Conservation (phyloP, 805 yeast species). For the Monosporozyma aquatica region DNA sequence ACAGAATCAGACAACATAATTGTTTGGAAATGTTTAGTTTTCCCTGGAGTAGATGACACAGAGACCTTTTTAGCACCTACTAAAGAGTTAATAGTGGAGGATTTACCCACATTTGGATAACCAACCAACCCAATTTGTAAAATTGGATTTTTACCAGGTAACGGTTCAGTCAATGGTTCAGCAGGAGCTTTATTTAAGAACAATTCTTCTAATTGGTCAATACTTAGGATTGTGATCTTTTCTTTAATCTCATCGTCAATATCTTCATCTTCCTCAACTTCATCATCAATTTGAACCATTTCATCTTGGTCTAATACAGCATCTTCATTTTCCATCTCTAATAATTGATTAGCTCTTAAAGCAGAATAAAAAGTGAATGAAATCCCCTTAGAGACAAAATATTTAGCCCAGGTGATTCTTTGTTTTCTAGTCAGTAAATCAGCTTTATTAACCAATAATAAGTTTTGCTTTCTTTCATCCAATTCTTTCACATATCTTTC, state of each 20-base stretch:
- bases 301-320: conserved; percentile 25
- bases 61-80: conserved; percentile 97
- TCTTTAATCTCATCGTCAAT: conserved; percentile 33
- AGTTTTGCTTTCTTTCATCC: conserved; percentile 64
- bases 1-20: conserved; percentile 76
- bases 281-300: conserved; percentile 11
- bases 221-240: conserved; percentile 61
- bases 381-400: conserved; percentile 60
- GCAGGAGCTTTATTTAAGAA: conserved; percentile 71
- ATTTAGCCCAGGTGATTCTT: conserved; percentile 79
- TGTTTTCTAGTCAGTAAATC: conserved; percentile 74
- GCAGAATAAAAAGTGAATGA: conserved; percentile 91
- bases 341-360: conserved; percentile 63
- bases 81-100: conserved; percentile 95
- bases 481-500: conserved; percentile 75
- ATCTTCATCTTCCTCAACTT: conserved; percentile 18
- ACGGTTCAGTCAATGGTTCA: conserved; percentile 42
- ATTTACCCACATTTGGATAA: conserved; percentile 93
- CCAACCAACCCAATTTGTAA: conserved; percentile 94
- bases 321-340: conserved; percentile 48
- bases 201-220: conserved; percentile 75
- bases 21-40: conserved; percentile 97
- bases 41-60: conserved; percentile 97
- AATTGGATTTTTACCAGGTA: conserved; percentile 50
- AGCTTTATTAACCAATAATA: conserved; percentile 85